Evolutionary conservation across 1,139 yeast species (phyloP), one percentile per base, ranked within the genome.

Genomic region (Geotrichum histeridarum): DNA sequence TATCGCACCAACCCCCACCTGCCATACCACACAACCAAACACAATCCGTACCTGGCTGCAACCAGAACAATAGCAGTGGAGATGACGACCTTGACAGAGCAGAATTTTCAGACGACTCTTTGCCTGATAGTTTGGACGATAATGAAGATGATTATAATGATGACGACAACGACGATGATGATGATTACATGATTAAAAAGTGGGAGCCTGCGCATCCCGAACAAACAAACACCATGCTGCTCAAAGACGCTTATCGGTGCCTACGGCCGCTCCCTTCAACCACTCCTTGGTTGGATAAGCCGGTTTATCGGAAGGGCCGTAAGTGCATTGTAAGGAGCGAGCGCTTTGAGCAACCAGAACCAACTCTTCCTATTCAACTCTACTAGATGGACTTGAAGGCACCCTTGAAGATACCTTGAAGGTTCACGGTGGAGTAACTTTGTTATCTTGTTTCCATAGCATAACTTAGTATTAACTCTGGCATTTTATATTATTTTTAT

Each of bases 231-330:
- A 53, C 57, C 30, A 57, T 63, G 32, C 57, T 59, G 33, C 53
- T 66, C 46, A 63, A 68, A 36, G 68, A 68, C 53, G 70, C 71
- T 11, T 58, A 61, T 33, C 60, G 71, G 39, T 68, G 72, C 43
- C 54, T 68, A 11, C 61, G 66, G 8, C 52, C 67, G 5, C 58
- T 68, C 27, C 66, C 69, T 2, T 61, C 67, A 6, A 59, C 67
- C 36, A 56, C 70, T n/a, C 60, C 70, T 5, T 68, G 72, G 72
- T 59, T 62, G n/a, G 61, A 67, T 57, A 67, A 66, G 60, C 58
- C 62, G 42, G 57, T 64, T 35, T 52, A 63, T 48, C 56, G 56
- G 48, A 58, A 61, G 47, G 64, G 69, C 46, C 54, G 50, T 37
- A 62, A 61, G 56, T 63, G 56, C 54, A 45, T 63, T 37, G 67